Conservation (phyloP, 306 rosid species). For the Carpinus fangiana region DNA sequence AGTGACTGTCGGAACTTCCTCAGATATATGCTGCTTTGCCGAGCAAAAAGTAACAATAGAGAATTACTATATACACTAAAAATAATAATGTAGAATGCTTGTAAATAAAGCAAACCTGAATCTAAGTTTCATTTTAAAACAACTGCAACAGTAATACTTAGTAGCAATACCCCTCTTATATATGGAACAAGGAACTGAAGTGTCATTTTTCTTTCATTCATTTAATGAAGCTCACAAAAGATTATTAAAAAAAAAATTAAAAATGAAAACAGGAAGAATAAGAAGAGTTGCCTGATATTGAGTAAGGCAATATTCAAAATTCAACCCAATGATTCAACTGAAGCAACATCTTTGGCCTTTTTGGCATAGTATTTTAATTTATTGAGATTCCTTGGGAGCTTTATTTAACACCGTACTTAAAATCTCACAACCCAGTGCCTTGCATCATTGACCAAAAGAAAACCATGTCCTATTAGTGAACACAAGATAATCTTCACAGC, state of each 20-base stretch:
- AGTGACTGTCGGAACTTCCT: conserved; percentile 35
- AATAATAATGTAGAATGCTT: neutral
- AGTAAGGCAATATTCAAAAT: neutral
- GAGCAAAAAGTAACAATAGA: conserved; percentile 10
- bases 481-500: neutral
- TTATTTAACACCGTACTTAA: neutral
- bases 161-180: neutral
- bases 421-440: neutral
- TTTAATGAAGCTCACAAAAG: too few relatives aligned
- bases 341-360: neutral
- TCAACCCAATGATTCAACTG: neutral
- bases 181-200: too few relatives aligned
- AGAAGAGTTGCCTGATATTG: neutral
- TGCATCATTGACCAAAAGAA: neutral
- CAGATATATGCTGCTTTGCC: conserved; percentile 42
- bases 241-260: too few relatives aligned
- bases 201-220: too few relatives aligned
- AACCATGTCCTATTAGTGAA: neutral
- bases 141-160: neutral
- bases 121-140: neutral
- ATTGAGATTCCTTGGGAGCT: neutral
- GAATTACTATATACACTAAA: conserved; percentile 16
- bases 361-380: neutral
- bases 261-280: neutral
- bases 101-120: neutral